phyloP scores from a whole-genome alignment of 106 monocot species.

The Ottelia alismoides region DNA sequence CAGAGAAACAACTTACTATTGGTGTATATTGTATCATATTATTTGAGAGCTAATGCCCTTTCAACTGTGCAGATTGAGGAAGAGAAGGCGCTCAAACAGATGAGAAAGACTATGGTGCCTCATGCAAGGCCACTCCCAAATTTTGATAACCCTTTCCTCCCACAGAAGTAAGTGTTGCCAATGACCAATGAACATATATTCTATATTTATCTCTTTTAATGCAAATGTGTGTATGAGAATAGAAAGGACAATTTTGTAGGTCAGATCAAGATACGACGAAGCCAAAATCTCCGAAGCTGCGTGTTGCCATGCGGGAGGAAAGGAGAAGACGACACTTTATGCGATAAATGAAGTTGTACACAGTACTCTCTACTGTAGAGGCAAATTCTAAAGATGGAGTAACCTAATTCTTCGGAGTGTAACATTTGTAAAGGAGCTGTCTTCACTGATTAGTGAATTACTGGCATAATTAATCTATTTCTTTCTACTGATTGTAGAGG shows the following conservation, averaged over 20 bases:
- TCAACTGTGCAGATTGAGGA: constrained; percentile 54
- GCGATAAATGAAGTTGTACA: no score
- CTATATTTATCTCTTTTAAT: not conserved
- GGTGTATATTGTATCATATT: not conserved
- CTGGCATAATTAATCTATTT: no score
- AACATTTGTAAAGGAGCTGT: no score
- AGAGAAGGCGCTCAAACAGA: constrained; percentile 70
- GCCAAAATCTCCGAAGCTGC: constrained; percentile 47
- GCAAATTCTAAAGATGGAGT: no score
- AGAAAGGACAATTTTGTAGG: constrained; percentile 12
- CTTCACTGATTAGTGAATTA: no score
- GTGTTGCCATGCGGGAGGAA: no score
- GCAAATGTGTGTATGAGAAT: not conserved
- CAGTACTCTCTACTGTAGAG: no score
- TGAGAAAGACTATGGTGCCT: constrained; percentile 86
- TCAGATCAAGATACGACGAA: constrained; percentile 44
- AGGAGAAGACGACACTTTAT: constrained; percentile 18
- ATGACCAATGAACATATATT: not conserved
- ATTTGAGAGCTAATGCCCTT: not conserved
- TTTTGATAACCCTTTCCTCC: constrained; percentile 64
- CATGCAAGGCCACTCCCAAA: constrained; percentile 72
- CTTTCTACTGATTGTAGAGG: no score
- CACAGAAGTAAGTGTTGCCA: constrained; percentile 49
- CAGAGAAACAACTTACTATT: not conserved
- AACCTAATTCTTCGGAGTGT: no score